phyloP scores from a whole-genome alignment of 768 basidiomycete species.

The Boletus rubescentipes region DNA sequence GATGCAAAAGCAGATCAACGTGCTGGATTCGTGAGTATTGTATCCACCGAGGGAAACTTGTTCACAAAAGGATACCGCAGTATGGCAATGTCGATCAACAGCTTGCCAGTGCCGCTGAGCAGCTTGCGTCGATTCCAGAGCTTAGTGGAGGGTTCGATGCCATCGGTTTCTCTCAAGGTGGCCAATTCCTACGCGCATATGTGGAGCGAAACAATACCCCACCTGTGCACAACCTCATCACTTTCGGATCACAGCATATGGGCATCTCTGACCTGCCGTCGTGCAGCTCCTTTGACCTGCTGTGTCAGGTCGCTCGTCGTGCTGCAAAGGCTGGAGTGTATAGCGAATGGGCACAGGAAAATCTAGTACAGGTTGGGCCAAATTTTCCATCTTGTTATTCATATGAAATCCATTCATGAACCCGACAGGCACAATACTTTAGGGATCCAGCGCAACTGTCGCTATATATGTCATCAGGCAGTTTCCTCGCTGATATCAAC shows the following conservation, averaged over 20 bases:
- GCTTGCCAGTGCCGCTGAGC: constrained; percentile 58
- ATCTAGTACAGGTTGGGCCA: constrained; percentile 63
- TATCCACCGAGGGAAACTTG: not conserved
- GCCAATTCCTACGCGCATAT: constrained; percentile 86
- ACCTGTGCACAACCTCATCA: constrained; percentile 76
- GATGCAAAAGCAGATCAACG: constrained; percentile 60
- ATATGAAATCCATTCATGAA: not conserved
- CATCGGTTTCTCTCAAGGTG: constrained; percentile 87
- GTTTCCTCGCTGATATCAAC: constrained; percentile 75
- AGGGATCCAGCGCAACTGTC: constrained; percentile 66
- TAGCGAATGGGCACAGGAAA: constrained; percentile 69
- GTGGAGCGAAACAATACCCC: constrained; percentile 74
- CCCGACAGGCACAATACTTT: constrained; percentile 76
- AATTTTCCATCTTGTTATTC: not conserved
- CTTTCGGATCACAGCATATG: constrained; percentile 88
- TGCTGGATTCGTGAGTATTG: constrained; percentile 68
- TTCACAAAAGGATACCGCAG: constrained; percentile 37
- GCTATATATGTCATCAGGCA: constrained; percentile 57
- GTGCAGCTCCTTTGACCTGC: constrained; percentile 62
- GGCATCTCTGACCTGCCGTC: constrained; percentile 74
- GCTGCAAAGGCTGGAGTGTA: constrained; percentile 67
- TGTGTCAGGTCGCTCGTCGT: constrained; percentile 67
- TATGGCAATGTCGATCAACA: constrained; percentile 80
- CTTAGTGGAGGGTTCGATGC: constrained; percentile 76
- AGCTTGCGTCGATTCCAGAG: constrained; percentile 63